Evolutionary conservation across 2,329 filamentous ascomycete species (phyloP).

Genomic region (Parascedosporium putredinis): DNA sequence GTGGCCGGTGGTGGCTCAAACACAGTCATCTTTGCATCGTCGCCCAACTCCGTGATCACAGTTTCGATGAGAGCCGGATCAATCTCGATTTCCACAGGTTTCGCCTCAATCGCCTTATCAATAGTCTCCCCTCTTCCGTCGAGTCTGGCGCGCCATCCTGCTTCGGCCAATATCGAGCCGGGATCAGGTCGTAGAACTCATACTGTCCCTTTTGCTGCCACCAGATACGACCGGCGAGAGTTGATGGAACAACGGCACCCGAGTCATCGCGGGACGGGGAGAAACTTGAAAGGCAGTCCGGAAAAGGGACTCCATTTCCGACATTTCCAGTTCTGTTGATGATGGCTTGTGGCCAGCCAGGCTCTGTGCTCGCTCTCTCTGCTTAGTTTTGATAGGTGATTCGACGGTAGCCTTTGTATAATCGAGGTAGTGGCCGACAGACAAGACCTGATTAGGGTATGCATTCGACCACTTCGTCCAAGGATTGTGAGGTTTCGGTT

Average conservation of each 20-base stretch:
- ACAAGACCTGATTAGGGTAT: constrained; percentile 57
- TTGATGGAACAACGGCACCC: constrained; percentile 57
- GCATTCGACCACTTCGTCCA: constrained; percentile 42
- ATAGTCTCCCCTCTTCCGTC: constrained; percentile 25
- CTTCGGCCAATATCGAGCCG: constrained; percentile 19
- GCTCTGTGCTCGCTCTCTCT: constrained; percentile 63
- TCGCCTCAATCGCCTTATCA: constrained; percentile 17
- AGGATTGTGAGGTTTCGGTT: constrained; percentile 44
- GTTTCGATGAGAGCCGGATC: constrained; percentile 43
- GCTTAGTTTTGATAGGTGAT: constrained; percentile 47
- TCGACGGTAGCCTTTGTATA: constrained; percentile 53
- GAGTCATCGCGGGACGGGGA: constrained; percentile 67
- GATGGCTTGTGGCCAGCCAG: constrained; percentile 49
- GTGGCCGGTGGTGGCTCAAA: constrained; percentile 40
- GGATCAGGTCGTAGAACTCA: constrained; percentile 3
- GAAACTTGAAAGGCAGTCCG: constrained; percentile 71
- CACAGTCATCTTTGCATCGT: constrained; percentile 45
- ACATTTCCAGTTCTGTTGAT: constrained; percentile 44
- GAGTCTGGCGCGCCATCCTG: constrained; percentile 30
- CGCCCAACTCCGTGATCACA: constrained; percentile 48
- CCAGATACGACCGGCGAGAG: constrained; percentile 60
- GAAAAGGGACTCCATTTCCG: constrained; percentile 65
- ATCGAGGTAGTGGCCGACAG: constrained; percentile 60
- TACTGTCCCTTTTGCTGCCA: constrained; percentile 56
- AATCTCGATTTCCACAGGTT: constrained; percentile 23